phyloP scores from a whole-genome alignment of 768 basidiomycete species.

The Termitomyces sp. region DNA sequence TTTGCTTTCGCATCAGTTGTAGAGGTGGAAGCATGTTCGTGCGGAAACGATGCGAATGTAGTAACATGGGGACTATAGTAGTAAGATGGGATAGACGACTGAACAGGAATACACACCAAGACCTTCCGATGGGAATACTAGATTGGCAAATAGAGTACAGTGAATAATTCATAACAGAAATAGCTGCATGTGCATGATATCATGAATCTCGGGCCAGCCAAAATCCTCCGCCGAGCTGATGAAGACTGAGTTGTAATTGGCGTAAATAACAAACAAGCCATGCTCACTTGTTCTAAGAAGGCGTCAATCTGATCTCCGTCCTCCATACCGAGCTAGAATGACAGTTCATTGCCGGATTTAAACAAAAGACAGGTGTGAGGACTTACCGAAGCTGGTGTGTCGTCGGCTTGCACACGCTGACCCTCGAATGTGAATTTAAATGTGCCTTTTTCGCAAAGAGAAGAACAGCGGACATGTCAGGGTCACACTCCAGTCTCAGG shows the following conservation, averaged over 20 bases:
- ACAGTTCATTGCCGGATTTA: neutral
- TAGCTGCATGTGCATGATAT: neutral
- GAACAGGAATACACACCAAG: neutral
- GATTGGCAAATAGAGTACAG: slow-evolving; percentile 11
- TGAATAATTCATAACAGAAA: neutral
- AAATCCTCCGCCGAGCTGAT: slow-evolving; percentile 16
- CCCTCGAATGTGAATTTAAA: slow-evolving; percentile 63
- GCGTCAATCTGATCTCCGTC: slow-evolving; percentile 21
- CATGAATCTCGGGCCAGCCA: slow-evolving; percentile 4
- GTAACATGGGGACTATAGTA: neutral
- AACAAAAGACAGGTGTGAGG: neutral
- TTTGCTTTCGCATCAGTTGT: neutral
- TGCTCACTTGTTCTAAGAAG: slow-evolving; percentile 16
- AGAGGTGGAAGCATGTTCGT: neutral
- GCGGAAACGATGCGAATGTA: neutral
- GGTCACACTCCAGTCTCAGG: neutral
- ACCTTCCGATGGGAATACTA: slow-evolving; percentile 1
- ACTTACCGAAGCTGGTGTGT: slow-evolving; percentile 54
- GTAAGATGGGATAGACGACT: neutral
- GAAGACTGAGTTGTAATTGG: neutral
- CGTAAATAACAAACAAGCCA: neutral
- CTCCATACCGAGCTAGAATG: slow-evolving; percentile 16
- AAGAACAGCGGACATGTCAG: neutral
- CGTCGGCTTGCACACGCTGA: slow-evolving; percentile 38
- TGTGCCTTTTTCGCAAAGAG: slow-evolving; percentile 38